These are phyloP conservation scores for Hygrophorus russula DNA, from an alignment of 768 basidiomycete species.

Conservation along the genomic window DNA sequence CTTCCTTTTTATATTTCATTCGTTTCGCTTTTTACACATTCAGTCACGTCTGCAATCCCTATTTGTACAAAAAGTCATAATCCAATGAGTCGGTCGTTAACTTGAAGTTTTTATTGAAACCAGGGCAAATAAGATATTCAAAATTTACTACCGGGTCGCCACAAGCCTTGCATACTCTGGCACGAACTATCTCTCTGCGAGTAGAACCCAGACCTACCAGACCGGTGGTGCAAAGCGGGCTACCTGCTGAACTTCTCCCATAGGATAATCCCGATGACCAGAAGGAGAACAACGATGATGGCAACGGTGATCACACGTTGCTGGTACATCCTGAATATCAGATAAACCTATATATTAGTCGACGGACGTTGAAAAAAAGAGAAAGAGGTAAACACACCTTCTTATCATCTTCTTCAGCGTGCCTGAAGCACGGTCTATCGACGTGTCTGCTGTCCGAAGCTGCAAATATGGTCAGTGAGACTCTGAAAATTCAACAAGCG, in stretches of 20 bases:
- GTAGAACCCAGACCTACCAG: neutral
- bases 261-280: slow-evolving; percentile 72
- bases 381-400: slow-evolving; percentile 46
- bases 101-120: too few relatives aligned
- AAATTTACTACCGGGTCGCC: too few relatives aligned
- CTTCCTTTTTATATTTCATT: slow-evolving; percentile 11
- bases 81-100: too few relatives aligned
- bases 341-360: slow-evolving; percentile 21
- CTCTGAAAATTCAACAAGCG: neutral
- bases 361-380: slow-evolving; percentile 9
- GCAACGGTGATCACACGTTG: slow-evolving; percentile 81
- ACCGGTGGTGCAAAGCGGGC: neutral
- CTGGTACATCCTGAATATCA: slow-evolving; percentile 84
- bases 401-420: slow-evolving; percentile 94
- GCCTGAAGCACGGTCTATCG: slow-evolving; percentile 84
- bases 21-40: slow-evolving; percentile 10
- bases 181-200: too few relatives aligned
- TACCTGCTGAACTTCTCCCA: slow-evolving; percentile 64
- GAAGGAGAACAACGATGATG: slow-evolving; percentile 75
- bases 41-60: neutral
- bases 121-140: too few relatives aligned
- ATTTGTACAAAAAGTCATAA: too few relatives aligned
- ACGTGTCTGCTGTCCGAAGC: slow-evolving; percentile 78
- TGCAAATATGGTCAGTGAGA: slow-evolving; percentile 17
- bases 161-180: neutral